A percentile compares a stretch with the other conserved stretches of the same genome.
Conservation (phyloP, 1,284 basidiomycete genomes). For the Ganoderma leucocontextum region DNA sequence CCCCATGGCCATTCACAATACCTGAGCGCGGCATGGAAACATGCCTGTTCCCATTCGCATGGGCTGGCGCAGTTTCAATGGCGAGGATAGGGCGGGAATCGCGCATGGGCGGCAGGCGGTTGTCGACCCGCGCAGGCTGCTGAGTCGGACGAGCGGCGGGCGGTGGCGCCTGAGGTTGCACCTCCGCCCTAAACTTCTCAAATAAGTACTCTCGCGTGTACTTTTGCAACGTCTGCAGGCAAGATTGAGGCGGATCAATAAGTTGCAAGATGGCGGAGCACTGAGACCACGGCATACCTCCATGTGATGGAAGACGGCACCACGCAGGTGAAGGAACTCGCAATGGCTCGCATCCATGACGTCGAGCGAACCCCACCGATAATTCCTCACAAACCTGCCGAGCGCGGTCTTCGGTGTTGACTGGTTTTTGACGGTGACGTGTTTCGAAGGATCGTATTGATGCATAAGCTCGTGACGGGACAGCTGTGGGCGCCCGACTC, state of each 20-base stretch:
- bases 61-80: constrained; percentile 70
- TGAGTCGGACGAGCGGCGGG: constrained; percentile 44
- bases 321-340: constrained; percentile 77
- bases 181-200: constrained; percentile 76
- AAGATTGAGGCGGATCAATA: constrained; percentile 28
- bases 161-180: constrained; percentile 53
- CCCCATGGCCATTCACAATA: constrained; percentile 34
- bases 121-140: constrained; percentile 27
- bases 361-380: constrained; percentile 83
- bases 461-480: constrained; percentile 73
- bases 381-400: constrained; percentile 72
- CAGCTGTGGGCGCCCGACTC: constrained; percentile 61
- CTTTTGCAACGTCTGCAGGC: constrained; percentile 74
- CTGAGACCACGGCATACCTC: constrained; percentile 57
- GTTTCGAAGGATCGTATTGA: constrained; percentile 68
- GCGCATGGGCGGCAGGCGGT: constrained; percentile 51
- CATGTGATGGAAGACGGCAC: constrained; percentile 84
- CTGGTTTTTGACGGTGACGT: constrained; percentile 43
- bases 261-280: constrained; percentile 29
- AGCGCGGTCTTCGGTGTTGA: constrained; percentile 55
- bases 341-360: constrained; percentile 79
- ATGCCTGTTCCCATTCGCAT: constrained; percentile 54
- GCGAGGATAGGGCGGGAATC: constrained; percentile 70
- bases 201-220: constrained; percentile 85
- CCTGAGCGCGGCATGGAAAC: constrained; percentile 54